Base-by-base conservation (phyloP, 441 rosid genomes). In the Brassica hybrid region DNA sequence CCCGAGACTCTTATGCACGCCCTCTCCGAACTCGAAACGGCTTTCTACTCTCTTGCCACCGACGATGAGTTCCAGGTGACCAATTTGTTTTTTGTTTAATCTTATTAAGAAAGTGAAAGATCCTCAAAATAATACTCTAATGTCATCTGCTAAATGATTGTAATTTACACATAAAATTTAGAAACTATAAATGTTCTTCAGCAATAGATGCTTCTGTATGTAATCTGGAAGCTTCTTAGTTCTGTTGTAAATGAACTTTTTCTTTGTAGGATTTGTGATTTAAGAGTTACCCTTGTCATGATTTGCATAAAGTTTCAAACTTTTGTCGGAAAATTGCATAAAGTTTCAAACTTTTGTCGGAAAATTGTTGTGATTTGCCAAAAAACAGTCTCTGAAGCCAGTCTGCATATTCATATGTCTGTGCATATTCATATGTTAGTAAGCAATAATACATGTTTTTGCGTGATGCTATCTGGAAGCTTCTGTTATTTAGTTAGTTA, bases 1-100 rank as follows among this genome's bases (percentile, higher is more conserved):
- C 99, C 97, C 0, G 98, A 95, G 69, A 95, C 99, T 17, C 87
- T 93, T 9, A 95, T 95, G 97, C 69, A 80, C 77, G 99, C 97
- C 23, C 95, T 95, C 36, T 67, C 93, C 54, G 89, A 95, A 80
- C 95, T 93, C 72, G 97, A 95, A 76, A 48, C 89, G 11, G 96
- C 98, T 3, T 93, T 93, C 70, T 69, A 83, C 73, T 72, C 88
- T 3, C 86, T 95, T 56, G 86, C 89, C 16, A 78, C 76, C 62
- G 98, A 95, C 56, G 77, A 74, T 1, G 86, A 76, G 6, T 95
- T 93, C 48, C 98, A 95, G 98, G 99, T 92, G 9, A 34, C 1
- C 16, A 27, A 60, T 13, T 11, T 13, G 8, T 5, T 45, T 64
- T 48, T 59, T 45, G n/a, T 45, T 34, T 17, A 2, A 3, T 48